Conservation (phyloP, 352 stramenopile genomes). For the Phytophthora boehmeriae region DNA sequence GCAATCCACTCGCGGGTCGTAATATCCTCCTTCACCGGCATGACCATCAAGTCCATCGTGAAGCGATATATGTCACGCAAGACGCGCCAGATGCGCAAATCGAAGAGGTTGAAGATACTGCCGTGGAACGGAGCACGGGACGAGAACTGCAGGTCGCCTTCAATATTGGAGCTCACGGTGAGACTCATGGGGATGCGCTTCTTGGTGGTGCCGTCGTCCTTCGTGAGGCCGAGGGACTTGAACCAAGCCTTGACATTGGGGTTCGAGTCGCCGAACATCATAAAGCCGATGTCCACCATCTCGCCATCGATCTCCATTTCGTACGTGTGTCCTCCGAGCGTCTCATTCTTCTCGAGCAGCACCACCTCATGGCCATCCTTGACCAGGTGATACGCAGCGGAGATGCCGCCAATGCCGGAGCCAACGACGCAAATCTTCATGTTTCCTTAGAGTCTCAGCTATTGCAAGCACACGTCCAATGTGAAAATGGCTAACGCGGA, state of each 20-base stretch:
- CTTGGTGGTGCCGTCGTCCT: slow-evolving; percentile 71
- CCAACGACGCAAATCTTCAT: slow-evolving; percentile 84
- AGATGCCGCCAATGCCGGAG: slow-evolving; percentile 72
- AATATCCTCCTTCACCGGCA: slow-evolving; percentile 63
- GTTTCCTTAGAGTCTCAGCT: slow-evolving; percentile 14
- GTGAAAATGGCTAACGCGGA: slow-evolving; percentile 25
- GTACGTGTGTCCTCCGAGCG: slow-evolving; percentile 74
- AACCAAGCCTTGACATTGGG: slow-evolving; percentile 86
- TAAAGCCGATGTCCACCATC: slow-evolving; percentile 75
- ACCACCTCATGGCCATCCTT: slow-evolving; percentile 75
- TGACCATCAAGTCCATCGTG: slow-evolving; percentile 74
- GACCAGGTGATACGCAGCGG: slow-evolving; percentile 71
- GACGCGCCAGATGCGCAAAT: slow-evolving; percentile 68
- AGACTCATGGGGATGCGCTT: slow-evolving; percentile 81
- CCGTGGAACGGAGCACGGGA: slow-evolving; percentile 64
- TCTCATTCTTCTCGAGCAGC: slow-evolving; percentile 72
- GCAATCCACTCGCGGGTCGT: slow-evolving; percentile 67
- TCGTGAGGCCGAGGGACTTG: slow-evolving; percentile 70
- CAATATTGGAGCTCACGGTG: slow-evolving; percentile 71
- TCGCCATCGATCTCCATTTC: slow-evolving; percentile 78
- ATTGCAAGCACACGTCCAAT: slow-evolving; percentile 29
- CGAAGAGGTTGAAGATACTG: slow-evolving; percentile 52
- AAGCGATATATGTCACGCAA: slow-evolving; percentile 80
- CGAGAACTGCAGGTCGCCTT: slow-evolving; percentile 74
- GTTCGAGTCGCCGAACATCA: slow-evolving; percentile 86